phyloP scores from a whole-genome alignment of 176 grass and related monocot genomes.

The Dactylis glomerata region DNA sequence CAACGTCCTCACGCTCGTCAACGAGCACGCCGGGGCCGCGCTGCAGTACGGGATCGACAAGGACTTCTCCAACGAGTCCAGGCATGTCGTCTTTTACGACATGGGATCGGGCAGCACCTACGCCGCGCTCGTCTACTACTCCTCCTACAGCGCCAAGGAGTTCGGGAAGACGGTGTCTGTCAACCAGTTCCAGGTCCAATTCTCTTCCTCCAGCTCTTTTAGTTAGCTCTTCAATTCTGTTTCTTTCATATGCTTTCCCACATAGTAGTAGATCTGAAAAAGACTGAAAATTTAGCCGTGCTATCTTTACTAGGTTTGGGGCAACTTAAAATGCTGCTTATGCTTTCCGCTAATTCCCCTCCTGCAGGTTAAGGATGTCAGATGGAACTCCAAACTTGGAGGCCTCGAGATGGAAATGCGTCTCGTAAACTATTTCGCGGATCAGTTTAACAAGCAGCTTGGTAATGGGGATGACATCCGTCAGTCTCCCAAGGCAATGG shows the following conservation, averaged over 20 bases:
- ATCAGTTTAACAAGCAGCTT: conserved; percentile 90
- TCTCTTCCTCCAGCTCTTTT: neutral
- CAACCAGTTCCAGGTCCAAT: conserved; percentile 87
- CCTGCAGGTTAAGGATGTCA: conserved; percentile 88
- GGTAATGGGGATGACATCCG: conserved; percentile 82
- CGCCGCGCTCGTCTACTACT: conserved; percentile 87
- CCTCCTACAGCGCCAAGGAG: conserved; percentile 79
- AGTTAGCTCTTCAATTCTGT: conserved; percentile 6
- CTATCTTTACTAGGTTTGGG: neutral
- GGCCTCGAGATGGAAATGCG: conserved; percentile 90
- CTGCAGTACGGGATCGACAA: conserved; percentile 99
- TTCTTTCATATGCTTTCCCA: neutral
- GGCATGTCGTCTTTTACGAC: conserved; percentile 92
- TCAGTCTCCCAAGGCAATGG: conserved; percentile 94
- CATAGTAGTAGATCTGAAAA: conserved; percentile 27
- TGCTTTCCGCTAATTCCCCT: neutral
- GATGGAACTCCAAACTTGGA: conserved; percentile 93
- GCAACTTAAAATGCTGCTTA: neutral
- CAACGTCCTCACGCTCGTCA: conserved; percentile 87
- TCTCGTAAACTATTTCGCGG: conserved; percentile 78
- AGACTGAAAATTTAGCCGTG: neutral
- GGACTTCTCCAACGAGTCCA: conserved; percentile 79
- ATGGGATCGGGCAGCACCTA: conserved; percentile 97
- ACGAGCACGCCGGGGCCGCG: conserved; percentile 92
- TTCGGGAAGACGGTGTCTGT: conserved; percentile 74